phyloP scores from a whole-genome alignment of 441 rosid species.

The Adansonia gregorii region DNA sequence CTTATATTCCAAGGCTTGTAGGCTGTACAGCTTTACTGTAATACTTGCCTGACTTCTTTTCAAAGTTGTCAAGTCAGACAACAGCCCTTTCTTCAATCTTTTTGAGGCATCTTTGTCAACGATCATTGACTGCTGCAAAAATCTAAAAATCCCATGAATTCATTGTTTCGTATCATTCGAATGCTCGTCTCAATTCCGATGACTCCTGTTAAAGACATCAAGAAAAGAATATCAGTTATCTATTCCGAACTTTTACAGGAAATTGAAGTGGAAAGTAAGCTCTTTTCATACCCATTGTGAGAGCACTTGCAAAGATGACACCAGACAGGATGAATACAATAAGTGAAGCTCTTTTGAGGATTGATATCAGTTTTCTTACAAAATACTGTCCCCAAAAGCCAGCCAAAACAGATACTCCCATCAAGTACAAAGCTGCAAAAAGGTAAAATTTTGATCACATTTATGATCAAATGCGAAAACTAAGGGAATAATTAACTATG shows the following conservation, averaged over 20 bases:
- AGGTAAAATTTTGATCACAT: neutral
- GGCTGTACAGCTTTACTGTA: too few relatives aligned
- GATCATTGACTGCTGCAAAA: conserved; percentile 75
- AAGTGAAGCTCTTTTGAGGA: conserved; percentile 68
- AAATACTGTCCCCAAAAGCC: conserved; percentile 94
- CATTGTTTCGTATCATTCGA: conserved; percentile 69
- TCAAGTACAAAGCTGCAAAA: conserved; percentile 69
- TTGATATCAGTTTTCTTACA: conserved; percentile 60
- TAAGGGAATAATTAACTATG: neutral
- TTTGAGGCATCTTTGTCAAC: conserved; percentile 30
- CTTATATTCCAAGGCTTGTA: too few relatives aligned
- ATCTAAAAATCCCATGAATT: conserved; percentile 85
- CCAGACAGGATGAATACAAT: conserved; percentile 80
- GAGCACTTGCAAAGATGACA: conserved; percentile 83
- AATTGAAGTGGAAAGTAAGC: neutral
- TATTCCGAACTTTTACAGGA: neutral
- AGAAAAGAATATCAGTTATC: neutral
- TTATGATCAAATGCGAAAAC: neutral
- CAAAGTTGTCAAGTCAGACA: too few relatives aligned
- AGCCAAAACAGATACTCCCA: conserved; percentile 65
- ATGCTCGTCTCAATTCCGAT: conserved; percentile 66
- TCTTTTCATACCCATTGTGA: conserved; percentile 69
- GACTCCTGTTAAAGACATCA: conserved; percentile 52
- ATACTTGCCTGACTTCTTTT: too few relatives aligned
- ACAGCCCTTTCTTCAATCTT: neutral